A percentile compares a stretch with the other conserved stretches of the same genome.
Evolutionary conservation across 73 alveolate genomes (phyloP).

Genomic region (Diophrys appendiculata): DNA sequence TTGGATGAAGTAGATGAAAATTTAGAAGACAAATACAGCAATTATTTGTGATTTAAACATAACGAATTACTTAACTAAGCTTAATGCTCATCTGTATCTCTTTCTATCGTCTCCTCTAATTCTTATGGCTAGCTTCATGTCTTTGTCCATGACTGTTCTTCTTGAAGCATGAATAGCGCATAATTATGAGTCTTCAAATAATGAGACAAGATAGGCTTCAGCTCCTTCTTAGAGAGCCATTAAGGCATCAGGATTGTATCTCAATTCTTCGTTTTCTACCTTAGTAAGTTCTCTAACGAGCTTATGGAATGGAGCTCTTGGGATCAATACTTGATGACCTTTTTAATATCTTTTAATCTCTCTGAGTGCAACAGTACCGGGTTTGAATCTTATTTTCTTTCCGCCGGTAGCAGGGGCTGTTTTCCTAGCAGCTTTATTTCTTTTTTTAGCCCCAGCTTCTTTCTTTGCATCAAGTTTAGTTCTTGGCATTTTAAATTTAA

Average conservation of each 20-base stretch:
- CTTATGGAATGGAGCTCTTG: not conserved
- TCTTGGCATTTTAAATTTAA: too few relatives aligned
- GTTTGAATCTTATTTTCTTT: too few relatives aligned
- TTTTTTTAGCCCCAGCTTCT: too few relatives aligned
- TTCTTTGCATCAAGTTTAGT: too few relatives aligned
- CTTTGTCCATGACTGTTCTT: slow-evolving; percentile 70
- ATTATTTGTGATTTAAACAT: too few relatives aligned
- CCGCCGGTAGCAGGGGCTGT: too few relatives aligned
- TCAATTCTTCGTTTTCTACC: not conserved
- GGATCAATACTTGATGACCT: not conserved
- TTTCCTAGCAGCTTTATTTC: too few relatives aligned
- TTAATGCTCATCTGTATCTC: too few relatives aligned
- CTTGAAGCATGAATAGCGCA: slow-evolving; percentile 82
- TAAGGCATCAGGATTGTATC: not conserved
- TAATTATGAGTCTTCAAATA: slow-evolving; percentile 73
- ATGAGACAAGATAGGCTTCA: slow-evolving; percentile 69
- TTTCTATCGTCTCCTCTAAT: slow-evolving; percentile 71
- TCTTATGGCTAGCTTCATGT: slow-evolving; percentile 71
- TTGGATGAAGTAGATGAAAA: too few relatives aligned
- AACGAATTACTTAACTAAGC: too few relatives aligned
- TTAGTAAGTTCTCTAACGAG: not conserved
- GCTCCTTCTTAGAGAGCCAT: slow-evolving; percentile 16
- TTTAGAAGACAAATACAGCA: too few relatives aligned
- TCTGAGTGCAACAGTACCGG: slow-evolving; percentile 84
- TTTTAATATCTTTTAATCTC: slow-evolving; percentile 77